Base-by-base conservation (phyloP, 768 basidiomycete genomes). In the Panaeolus papilionaceus region DNA sequence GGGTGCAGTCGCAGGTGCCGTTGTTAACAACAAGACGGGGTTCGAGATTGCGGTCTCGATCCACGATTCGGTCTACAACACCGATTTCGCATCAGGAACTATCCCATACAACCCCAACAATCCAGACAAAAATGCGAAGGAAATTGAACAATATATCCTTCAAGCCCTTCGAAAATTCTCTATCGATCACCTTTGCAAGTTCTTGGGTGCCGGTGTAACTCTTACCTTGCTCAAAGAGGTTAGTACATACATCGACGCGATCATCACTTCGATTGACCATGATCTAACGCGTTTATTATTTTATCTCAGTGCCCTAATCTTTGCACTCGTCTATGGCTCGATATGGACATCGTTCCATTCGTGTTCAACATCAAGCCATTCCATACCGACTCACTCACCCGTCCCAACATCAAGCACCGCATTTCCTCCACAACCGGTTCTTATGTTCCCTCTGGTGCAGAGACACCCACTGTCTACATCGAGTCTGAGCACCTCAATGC, bases 311-410 rank as follows among this genome's bases (percentile, higher is more conserved):
- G 82, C 42, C 94, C 94, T 10, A 93, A 93, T 73, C 79, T 95
- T n/a, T 92, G 92, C 79, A 94, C 93, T 33, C 88, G 89, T 47
- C 85, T 95, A 11, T 95, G 94, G 94, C 75, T 92, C 63, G 92
- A 92, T 61, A 76, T 91, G 76, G 94, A 95, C 74, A 89, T 94
- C 62, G 92, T 95, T 20, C 93, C 93, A 67, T 84, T 91, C 78
- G 92, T 92, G 39, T 93, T 93, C 82, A 92, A 92, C 79, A 92
- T 93, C 85, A 93, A 93, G 77, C 85, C 89, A 9, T 91, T 84
- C 86, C 91, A 92, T 77, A 91, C 91, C 3, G 92, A 94, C 70
- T 92, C 91, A 6, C 73, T 89, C 47, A 93, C 92, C 2, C 85
- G 91, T 28, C 90, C 91, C 70, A 93, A 92, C 75, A 75, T 93